Evolutionary conservation across 352 stramenopile species (phyloP), one percentile per base, ranked within the genome.

Genomic region (Phytophthora sojae): DNA sequence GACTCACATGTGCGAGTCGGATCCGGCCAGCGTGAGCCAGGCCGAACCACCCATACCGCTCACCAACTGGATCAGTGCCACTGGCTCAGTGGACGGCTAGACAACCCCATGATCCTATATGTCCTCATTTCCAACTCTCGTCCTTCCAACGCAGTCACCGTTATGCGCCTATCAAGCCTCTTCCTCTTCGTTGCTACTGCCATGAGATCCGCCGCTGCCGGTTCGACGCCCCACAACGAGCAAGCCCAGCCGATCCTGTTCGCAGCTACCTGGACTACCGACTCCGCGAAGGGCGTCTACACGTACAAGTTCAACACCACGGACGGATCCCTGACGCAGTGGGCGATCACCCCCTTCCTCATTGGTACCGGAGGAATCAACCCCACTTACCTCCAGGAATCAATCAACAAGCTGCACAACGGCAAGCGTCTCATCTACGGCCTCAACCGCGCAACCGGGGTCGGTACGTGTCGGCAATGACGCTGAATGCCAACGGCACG

Each of bases 371-470:
- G 62, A 39, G 62, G 30, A 7, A 69, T 83, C 58, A 94, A 94
- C 61, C 85, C 86, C 39, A 86, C 69, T 4, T 92, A 82, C 64
- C 54, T 94, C 32, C 62, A 66, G 32, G 66, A 72, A 61, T 78
- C 73, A 8, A 29, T 39, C 23, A 67, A 37, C 7, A 64, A 71
- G 17, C 23, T 61, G 9, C 30, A 65, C 57, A 15, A 67, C 5
- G 64, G 57, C 21, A 67, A 72, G 11, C 64, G 50, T 12, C n/a
- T 72, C 15, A 66, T 85, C 19, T 88, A 88, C 73, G 83, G 75
- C 1, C 63, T 86, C 8, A 87, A 88, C 54, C 61, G 64, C 23
- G 62, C 53, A 9, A 75, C 69, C 2, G 47, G 39, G 3, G 82
- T 79, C 2, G 83, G 21, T 88, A 77, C 64, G 70, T 89, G 30